Conservation (phyloP, 2,329 filamentous ascomycete genomes). For the Cryphonectria radicalis region DNA sequence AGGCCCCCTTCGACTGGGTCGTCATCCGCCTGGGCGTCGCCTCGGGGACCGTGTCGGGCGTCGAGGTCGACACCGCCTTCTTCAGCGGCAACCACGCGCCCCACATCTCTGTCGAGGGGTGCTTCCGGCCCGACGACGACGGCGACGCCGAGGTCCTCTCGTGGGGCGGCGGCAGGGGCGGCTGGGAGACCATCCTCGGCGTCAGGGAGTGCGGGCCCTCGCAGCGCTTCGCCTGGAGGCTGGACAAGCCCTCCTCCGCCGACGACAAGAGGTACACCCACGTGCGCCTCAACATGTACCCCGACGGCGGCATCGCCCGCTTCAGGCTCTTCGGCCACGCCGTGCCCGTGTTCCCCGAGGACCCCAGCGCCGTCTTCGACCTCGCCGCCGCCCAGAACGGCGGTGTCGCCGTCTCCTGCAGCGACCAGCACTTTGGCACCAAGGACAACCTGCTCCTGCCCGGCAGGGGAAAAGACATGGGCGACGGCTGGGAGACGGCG, state of each 20-base stretch:
- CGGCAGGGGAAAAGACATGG: conserved; percentile 81
- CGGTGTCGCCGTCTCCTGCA: conserved; percentile 74
- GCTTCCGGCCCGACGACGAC: conserved; percentile 59
- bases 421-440: conserved; percentile 82
- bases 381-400: conserved; percentile 80
- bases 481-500: conserved; percentile 86
- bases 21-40: conserved; percentile 69
- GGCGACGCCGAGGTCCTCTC: conserved; percentile 64
- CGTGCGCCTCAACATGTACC: conserved; percentile 81
- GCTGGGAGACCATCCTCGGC: conserved; percentile 74
- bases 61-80: conserved; percentile 81
- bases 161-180: conserved; percentile 61
- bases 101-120: conserved; percentile 76
- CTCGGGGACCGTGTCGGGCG: conserved; percentile 71
- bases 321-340: conserved; percentile 79
- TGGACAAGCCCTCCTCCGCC: conserved; percentile 57
- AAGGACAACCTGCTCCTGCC: conserved; percentile 82
- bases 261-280: conserved; percentile 73
- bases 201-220: conserved; percentile 74
- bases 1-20: conserved; percentile 68
- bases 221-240: conserved; percentile 74
- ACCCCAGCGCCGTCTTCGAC: conserved; percentile 69
- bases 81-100: conserved; percentile 85
- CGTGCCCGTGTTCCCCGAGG: conserved; percentile 74
- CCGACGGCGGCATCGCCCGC: conserved; percentile 80